Conservation (phyloP, 148 eudicot genomes). For the Rhododendron ferrugineum region DNA sequence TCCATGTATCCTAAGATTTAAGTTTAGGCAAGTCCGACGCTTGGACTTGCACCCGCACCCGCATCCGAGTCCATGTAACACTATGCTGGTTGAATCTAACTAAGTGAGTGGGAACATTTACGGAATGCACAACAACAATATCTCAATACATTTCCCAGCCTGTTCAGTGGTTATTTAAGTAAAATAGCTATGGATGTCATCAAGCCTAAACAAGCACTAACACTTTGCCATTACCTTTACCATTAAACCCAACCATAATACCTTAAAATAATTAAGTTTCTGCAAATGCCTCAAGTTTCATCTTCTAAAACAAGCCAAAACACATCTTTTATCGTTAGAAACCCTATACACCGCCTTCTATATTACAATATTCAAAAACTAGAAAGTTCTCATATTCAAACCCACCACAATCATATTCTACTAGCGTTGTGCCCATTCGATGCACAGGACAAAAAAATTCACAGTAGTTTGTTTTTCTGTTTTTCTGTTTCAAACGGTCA, state of each 20-base stretch:
- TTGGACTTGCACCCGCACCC: too few relatives aligned
- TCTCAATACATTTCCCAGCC: neutral
- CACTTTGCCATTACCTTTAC: neutral
- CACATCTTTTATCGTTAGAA: neutral
- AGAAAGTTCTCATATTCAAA: neutral
- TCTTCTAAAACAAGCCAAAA: neutral
- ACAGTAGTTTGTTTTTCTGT: too few relatives aligned
- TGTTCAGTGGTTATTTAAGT: neutral
- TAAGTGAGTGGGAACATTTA: neutral
- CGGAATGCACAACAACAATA: neutral
- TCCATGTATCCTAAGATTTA: too few relatives aligned
- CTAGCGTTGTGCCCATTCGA: too few relatives aligned
- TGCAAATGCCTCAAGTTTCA: neutral
- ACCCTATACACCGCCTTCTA: neutral
- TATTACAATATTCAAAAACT: neutral
- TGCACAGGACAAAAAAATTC: too few relatives aligned
- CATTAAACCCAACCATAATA: neutral
- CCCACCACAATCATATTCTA: neutral
- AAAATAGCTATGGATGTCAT: neutral
- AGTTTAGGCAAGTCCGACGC: too few relatives aligned
- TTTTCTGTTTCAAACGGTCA: too few relatives aligned
- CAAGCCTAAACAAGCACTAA: neutral
- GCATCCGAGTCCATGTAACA: too few relatives aligned
- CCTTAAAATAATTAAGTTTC: neutral
- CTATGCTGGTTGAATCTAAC: neutral